Base-by-base conservation (phyloP, 306 rosid genomes). In the Arachis stenosperma region DNA sequence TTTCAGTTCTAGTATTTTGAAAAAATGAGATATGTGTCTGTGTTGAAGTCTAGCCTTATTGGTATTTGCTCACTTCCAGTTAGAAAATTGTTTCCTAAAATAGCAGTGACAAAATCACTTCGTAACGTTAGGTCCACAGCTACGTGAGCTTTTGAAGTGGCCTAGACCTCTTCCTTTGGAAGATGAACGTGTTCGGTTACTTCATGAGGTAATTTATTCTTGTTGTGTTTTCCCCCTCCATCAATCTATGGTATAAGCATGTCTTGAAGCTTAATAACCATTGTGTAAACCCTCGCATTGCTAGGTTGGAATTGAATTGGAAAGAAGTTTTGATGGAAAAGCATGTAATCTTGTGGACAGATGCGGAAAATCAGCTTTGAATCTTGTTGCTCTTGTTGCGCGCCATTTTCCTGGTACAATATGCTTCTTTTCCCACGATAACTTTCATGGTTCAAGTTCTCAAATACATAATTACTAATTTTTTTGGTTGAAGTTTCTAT, bases 151-250 rank as follows among this genome's bases (percentile, higher is more conserved):
- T 79, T 83, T 91, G 79, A 78, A 75, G 76, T 94, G 97, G 97
- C 97, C 97, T 47, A 88, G 98, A 78, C 90, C 96, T 51, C 92
- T 94, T 81, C 98, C 98, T 72, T 81, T 94, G 84, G 98, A 94
- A 84, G 98, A 89, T 7, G 98, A 94, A 77, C 88, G 98, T 39
- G 91, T 89, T 76, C 82, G 98, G 58, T 84, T 94, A 86, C 86
- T 94, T 55, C 98, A 84, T 11, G 98, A 94, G 98, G 98, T 94
- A 79, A 70, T 78, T 70, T 51, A 48, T 36, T 60, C 15, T 50
- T 73, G 67, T 60, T 27, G 36, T 44, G 46, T 43, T 40, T 71
- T 68, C 42, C 1, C 12, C 40, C 27, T 7, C 30, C 65, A 37
- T 72, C 64, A 66, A 63, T 70, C 74, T 36, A 57, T 58, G 51